Conservation (phyloP, 2,329 filamentous ascomycete genomes). For the Phaeophleospora eucalypticola region DNA sequence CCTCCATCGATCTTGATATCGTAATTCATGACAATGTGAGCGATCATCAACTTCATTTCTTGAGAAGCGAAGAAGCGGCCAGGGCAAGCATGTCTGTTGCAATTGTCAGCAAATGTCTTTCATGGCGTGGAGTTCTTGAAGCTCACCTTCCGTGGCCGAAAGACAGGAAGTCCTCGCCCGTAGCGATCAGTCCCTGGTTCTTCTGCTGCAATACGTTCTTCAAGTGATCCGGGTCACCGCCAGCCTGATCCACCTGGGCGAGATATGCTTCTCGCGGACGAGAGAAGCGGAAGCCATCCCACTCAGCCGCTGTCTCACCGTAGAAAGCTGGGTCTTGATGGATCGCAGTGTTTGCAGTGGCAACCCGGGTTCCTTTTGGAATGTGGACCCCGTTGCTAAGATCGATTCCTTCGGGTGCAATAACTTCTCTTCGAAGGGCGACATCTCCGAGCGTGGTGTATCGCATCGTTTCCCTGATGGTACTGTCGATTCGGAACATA, state of each 20-base stretch:
- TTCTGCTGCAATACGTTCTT: slow-evolving; percentile 7
- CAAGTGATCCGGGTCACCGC: background rate
- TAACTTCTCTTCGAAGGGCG: slow-evolving; percentile 23
- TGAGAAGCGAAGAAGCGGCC: slow-evolving; percentile 43
- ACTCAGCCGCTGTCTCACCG: slow-evolving; percentile 7
- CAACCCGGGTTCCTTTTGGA: slow-evolving; percentile 25
- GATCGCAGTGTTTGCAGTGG: slow-evolving; percentile 18
- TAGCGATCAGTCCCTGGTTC: slow-evolving; percentile 8
- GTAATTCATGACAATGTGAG: slow-evolving; percentile 41
- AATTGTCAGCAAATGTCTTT: no score
- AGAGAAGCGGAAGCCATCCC: slow-evolving; percentile 5
- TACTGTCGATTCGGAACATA: slow-evolving; percentile 23
- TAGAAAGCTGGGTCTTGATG: slow-evolving; percentile 27
- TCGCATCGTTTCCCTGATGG: slow-evolving; percentile 29
- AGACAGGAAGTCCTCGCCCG: slow-evolving; percentile 1
- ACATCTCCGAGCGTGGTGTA: slow-evolving; percentile 15
- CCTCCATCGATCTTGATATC: slow-evolving; percentile 28
- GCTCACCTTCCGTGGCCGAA: slow-evolving; percentile 6
- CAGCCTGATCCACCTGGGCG: slow-evolving; percentile 1
- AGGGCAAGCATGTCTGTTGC: no score
- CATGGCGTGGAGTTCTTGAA: no score
- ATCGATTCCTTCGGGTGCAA: slow-evolving; percentile 20
- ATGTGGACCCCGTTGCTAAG: slow-evolving; percentile 24
- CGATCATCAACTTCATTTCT: slow-evolving; percentile 46
- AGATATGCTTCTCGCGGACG: slow-evolving; percentile 3